Evolutionary conservation across 1,139 yeast genomes (phyloP).

Genomic region (Wickerhamomyces sp.): DNA sequence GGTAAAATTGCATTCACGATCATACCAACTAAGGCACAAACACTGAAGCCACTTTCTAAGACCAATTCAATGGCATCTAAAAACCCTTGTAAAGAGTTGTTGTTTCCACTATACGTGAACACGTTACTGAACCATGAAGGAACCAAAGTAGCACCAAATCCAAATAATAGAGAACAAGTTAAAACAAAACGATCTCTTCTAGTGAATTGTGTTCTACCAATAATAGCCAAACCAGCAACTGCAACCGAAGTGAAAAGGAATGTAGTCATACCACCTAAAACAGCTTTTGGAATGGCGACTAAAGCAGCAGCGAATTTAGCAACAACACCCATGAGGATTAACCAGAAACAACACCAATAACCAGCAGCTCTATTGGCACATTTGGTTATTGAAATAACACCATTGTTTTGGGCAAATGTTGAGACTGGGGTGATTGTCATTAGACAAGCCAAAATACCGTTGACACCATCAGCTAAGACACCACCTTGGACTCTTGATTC

Average conservation of each 20-base stretch:
- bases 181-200: slow-evolving; percentile 84
- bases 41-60: slow-evolving; percentile 82
- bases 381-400: slow-evolving; percentile 86
- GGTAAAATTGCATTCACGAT: slow-evolving; percentile 66
- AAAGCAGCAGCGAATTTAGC: slow-evolving; percentile 88
- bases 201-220: slow-evolving; percentile 69
- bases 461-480: slow-evolving; percentile 69
- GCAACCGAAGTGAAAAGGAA: slow-evolving; percentile 85
- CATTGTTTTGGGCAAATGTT: slow-evolving; percentile 90
- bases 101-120: slow-evolving; percentile 70
- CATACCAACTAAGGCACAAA: slow-evolving; percentile 72
- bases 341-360: slow-evolving; percentile 83
- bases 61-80: slow-evolving; percentile 75
- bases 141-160: slow-evolving; percentile 76
- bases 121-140: slow-evolving; percentile 69
- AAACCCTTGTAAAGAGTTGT: slow-evolving; percentile 62
- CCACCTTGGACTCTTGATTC: slow-evolving; percentile 50
- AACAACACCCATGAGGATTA: slow-evolving; percentile 79
- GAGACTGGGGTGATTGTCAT: slow-evolving; percentile 80
- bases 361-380: slow-evolving; percentile 87
- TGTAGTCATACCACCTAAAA: slow-evolving; percentile 90
- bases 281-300: slow-evolving; percentile 77
- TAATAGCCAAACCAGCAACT: slow-evolving; percentile 79
- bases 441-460: slow-evolving; percentile 71
- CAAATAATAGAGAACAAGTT: slow-evolving; percentile 71